phyloP scores from a whole-genome alignment of 1,284 basidiomycete species.

The Puccinia coronata region DNA sequence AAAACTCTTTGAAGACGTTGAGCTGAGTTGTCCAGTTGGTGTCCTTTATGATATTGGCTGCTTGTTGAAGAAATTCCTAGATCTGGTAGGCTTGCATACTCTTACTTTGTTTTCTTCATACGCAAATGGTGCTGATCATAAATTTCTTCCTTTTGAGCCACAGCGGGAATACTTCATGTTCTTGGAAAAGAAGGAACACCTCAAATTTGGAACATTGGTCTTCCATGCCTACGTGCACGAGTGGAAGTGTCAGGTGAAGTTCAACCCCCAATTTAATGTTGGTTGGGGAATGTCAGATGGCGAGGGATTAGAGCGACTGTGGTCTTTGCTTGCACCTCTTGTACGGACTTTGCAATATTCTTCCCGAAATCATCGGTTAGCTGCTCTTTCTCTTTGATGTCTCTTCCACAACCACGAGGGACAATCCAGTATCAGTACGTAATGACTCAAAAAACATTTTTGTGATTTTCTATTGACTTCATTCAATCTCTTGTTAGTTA shows the following conservation, averaged over 20 bases:
- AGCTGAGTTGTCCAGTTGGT: background rate
- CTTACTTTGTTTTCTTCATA: background rate
- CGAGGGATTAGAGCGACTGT: no score
- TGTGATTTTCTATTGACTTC: background rate
- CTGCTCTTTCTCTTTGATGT: no score
- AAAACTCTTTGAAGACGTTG: background rate
- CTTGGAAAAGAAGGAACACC: background rate
- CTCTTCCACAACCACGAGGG: no score
- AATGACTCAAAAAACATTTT: no score
- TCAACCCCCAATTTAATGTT: no score
- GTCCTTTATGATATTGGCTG: no score
- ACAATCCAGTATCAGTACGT: no score
- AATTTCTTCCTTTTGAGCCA: background rate
- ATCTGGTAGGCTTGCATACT: background rate
- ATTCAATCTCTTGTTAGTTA: background rate
- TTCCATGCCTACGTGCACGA: no score
- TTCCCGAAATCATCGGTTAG: slow-evolving; percentile 6
- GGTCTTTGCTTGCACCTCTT: no score
- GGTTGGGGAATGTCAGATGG: no score
- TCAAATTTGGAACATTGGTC: no score
- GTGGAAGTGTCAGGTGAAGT: no score
- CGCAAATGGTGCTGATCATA: background rate
- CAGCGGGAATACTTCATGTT: background rate
- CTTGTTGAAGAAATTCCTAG: background rate
- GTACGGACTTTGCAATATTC: background rate